These are phyloP conservation scores for Paulownia fortunei DNA, from an alignment of 257 asterid genomes.

Conservation along the genomic window DNA sequence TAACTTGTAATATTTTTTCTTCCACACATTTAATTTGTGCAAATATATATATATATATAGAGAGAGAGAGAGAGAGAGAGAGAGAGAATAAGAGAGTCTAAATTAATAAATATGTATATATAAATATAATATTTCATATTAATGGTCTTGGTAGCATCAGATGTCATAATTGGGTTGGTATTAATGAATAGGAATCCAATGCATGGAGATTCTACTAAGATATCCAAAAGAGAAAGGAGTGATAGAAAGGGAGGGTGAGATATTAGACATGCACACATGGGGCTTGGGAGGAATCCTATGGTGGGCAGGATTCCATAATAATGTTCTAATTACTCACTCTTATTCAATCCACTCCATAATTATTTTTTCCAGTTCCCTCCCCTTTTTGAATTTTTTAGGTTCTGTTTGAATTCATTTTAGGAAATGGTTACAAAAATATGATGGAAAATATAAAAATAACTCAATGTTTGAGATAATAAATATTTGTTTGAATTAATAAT, in stretches of 20 bases:
- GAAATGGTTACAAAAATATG: neutral
- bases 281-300: slow-evolving; percentile 35
- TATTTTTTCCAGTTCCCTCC: neutral
- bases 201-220: slow-evolving; percentile 21
- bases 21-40: neutral
- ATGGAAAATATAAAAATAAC: neutral
- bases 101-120: too few species aligned
- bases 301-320: slow-evolving; percentile 24
- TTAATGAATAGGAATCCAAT: slow-evolving; percentile 41
- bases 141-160: slow-evolving; percentile 3
- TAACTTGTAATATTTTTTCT: too few species aligned
- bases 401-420: neutral
- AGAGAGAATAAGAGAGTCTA: neutral
- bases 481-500: neutral
- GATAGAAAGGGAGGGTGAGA: neutral
- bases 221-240: neutral
- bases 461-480: neutral
- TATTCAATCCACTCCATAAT: neutral
- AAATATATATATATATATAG: too few species aligned
- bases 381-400: neutral
- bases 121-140: too few species aligned
- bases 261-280: slow-evolving; percentile 34
- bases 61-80: too few species aligned
- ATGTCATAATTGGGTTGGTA: slow-evolving; percentile 31
- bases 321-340: neutral